phyloP scores from a whole-genome alignment of 176 grass and related monocot species.

The Oryza meridionalis region DNA sequence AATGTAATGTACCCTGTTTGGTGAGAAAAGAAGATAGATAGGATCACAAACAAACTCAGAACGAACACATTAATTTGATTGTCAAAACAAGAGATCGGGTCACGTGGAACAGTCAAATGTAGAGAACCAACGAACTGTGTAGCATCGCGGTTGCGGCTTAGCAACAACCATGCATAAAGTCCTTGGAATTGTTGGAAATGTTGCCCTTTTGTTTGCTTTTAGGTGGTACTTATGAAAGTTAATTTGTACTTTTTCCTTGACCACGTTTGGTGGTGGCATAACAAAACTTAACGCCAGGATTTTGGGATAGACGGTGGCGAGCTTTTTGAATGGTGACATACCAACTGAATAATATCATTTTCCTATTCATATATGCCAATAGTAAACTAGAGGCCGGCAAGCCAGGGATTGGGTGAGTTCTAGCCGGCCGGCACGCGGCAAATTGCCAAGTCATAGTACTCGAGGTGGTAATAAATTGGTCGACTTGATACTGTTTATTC shows the following conservation, averaged over 20 bases:
- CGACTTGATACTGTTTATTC: no score
- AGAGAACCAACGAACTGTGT: not conserved
- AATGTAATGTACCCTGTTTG: not conserved
- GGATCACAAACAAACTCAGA: not conserved
- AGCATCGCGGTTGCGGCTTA: not conserved
- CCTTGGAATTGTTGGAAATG: not conserved
- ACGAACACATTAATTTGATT: not conserved
- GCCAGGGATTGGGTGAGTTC: no score
- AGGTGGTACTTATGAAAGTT: not conserved
- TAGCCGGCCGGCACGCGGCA: no score
- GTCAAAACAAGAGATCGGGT: not conserved
- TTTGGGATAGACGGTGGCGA: not conserved
- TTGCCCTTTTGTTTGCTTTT: not conserved
- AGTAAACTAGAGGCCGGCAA: not conserved
- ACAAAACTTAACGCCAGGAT: not conserved
- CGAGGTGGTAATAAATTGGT: no score
- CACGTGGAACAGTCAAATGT: not conserved
- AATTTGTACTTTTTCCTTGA: not conserved
- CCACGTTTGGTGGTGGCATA: not conserved
- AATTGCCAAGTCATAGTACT: no score
- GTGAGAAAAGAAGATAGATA: not conserved
- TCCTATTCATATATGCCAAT: not conserved
- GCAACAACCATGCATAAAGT: not conserved
- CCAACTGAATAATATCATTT: not conserved
- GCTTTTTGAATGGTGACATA: not conserved